Conservation (phyloP, 2,329 filamentous ascomycete species). For the Emmonsia crescens region DNA sequence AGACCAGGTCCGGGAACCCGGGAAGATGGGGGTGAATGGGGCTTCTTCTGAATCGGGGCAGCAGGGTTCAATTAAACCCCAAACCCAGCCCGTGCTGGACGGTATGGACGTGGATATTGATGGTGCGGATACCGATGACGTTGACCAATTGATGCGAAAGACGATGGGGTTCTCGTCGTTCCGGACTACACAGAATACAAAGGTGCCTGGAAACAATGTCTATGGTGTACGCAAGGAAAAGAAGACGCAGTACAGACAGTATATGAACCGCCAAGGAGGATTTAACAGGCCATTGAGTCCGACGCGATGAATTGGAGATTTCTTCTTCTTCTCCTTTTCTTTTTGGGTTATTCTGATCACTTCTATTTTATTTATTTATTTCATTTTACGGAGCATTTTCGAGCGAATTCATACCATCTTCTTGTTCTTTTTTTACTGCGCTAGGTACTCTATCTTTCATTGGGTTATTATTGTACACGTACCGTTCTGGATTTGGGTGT, state of each 20-base stretch:
- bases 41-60: slow-evolving; percentile 13
- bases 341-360: background rate
- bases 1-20: slow-evolving; percentile 14
- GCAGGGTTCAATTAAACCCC: slow-evolving; percentile 20
- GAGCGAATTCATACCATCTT: slow-evolving; percentile 1
- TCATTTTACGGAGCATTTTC: background rate
- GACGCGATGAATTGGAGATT: slow-evolving; percentile 20
- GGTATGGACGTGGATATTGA: slow-evolving; percentile 20
- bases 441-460: background rate
- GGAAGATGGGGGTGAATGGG: slow-evolving; percentile 17
- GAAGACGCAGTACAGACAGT: slow-evolving; percentile 90
- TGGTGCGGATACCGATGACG: slow-evolving; percentile 40
- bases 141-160: slow-evolving; percentile 66
- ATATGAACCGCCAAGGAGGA: slow-evolving; percentile 56
- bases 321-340: background rate
- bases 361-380: background rate
- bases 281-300: slow-evolving; percentile 42
- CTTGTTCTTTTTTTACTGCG: background rate
- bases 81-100: slow-evolving; percentile 12
- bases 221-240: slow-evolving; percentile 82
- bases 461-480: background rate
- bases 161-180: slow-evolving; percentile 89
- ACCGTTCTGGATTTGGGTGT: background rate
- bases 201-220: slow-evolving; percentile 76
- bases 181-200: slow-evolving; percentile 75